Percentiles rank a stretch among this genome's conserved stretches.
Evolutionary conservation across 2,329 filamentous ascomycete species (phyloP).

Genomic region (Stachybotrys elegans): DNA sequence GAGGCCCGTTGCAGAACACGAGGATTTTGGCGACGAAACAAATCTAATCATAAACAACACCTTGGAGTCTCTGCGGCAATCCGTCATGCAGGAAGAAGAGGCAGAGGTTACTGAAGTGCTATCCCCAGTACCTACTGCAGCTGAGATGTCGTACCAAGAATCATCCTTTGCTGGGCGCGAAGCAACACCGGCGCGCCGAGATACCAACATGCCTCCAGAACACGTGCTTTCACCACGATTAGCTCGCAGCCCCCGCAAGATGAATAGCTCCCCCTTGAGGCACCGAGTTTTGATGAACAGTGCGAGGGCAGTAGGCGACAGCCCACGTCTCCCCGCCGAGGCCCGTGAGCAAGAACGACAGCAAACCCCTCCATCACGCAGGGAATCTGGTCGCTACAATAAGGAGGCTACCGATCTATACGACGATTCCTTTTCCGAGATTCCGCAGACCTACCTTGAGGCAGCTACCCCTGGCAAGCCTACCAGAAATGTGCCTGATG

Average conservation of each 20-base stretch:
- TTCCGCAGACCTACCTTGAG: conserved; percentile 44
- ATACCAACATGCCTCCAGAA: conserved; percentile 12
- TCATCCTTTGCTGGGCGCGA: no score
- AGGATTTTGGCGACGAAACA: conserved; percentile 51
- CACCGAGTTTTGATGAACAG: conserved; percentile 26
- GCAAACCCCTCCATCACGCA: conserved; percentile 1
- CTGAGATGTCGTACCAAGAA: no score
- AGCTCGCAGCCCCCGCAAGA: conserved; percentile 30
- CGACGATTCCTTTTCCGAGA: conserved; percentile 54
- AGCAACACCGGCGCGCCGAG: not conserved
- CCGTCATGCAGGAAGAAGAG: conserved; percentile 11
- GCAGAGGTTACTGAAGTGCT: no score
- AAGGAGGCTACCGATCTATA: conserved; percentile 32
- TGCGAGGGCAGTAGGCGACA: conserved; percentile 16
- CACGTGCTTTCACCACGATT: conserved; percentile 20
- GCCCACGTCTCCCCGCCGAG: not conserved
- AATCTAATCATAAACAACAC: conserved; percentile 52
- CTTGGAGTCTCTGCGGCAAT: conserved; percentile 42
- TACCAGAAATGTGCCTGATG: no score
- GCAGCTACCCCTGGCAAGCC: conserved; percentile 40
- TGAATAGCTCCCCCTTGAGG: conserved; percentile 22
- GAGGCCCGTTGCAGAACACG: conserved; percentile 25
- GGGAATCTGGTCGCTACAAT: conserved; percentile 9
- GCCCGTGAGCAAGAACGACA: conserved; percentile 6
- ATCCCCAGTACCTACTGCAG: no score